Base-by-base conservation (phyloP, 306 rosid genomes). In the Cotoneaster glaucophyllus region DNA sequence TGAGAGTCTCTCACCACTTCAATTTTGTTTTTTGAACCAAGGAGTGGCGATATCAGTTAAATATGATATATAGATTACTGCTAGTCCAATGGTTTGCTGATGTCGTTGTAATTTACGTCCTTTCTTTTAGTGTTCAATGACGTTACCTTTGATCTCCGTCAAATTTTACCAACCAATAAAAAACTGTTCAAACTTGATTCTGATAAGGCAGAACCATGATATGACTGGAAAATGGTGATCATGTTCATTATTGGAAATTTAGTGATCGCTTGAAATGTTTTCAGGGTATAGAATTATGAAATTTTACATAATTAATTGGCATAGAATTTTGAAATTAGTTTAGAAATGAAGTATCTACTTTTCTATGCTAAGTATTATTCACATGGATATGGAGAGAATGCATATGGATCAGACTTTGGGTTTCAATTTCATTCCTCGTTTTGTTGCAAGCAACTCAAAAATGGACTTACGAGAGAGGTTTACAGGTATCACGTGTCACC, bases 401-500 rank as follows among this genome's bases (percentile, higher is more conserved):
- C 26, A 59, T 5, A 6, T 50, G 15, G 21, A 18, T 17, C 21
- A 63, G 3, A 2, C 14, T 11, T 34, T 34, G 39, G 39, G 8
- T 34, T 34, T 43, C 45, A 41, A 2, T 34, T 34, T 43, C 45
- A 41, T 56, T 41, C 13, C 31, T 63, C 29, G 3, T 69, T 59
- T 15, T 22, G 25, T 12, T 45, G 65, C 21, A 25, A 74, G 59
- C 43, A 31, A 74, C 61, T 57, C 31, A 64, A 73, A 76, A 70
- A 28, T 74, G 31, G 70, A 29, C 74, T 80, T 61, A 71, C 52
- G 58, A 41, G 19, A 21, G 58, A 73, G 45, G 67, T 71, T 70
- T 78, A 31, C 83, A 94, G 98, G 98, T 94, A 71, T 88, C 97
- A 66, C 89, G 98, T 78, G 97, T 92, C 71, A 94, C 98, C 11